Percentiles rank a stretch among this genome's conserved stretches.
phyloP scores from a whole-genome alignment of 305 asterid genomes.

The Stenogyne calaminthoides region DNA sequence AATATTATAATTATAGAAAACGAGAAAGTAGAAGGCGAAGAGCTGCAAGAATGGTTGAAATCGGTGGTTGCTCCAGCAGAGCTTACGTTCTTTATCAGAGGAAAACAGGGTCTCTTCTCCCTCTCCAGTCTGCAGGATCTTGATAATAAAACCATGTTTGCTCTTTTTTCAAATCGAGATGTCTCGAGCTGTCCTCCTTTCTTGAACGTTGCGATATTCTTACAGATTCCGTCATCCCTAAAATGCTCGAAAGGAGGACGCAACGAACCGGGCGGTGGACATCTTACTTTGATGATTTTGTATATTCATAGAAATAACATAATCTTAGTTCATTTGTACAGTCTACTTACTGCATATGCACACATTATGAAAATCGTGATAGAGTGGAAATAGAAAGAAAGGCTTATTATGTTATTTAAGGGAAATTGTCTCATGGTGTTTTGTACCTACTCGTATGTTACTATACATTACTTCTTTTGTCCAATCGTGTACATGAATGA shows the following conservation, averaged over 20 bases:
- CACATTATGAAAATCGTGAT: conserved; percentile 14
- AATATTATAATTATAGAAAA: conserved; percentile 46
- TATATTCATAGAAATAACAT: conserved; percentile 36
- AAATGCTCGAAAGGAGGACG: conserved; percentile 13
- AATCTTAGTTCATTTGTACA: conserved; percentile 35
- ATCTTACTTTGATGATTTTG: conserved; percentile 30
- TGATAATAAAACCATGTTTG: conserved; percentile 29
- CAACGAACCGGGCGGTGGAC: conserved; percentile 11
- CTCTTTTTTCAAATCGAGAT: conserved; percentile 7
- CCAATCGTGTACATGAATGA: conserved; percentile 1
- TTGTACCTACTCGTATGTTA: too few species aligned
- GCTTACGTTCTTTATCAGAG: conserved; percentile 74
- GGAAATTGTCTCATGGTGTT: neutral
- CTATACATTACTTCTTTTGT: neutral
- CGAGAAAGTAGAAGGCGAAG: conserved; percentile 98
- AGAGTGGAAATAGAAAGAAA: neutral
- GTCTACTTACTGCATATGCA: conserved; percentile 32
- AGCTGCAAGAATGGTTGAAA: conserved; percentile 88
- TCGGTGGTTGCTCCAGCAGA: conserved; percentile 94
- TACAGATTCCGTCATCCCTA: conserved; percentile 22
- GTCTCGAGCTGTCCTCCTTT: conserved; percentile 18
- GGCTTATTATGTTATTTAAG: neutral
- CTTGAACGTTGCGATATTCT: neutral
- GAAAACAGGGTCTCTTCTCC: conserved; percentile 74
- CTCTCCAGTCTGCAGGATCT: conserved; percentile 60